Conservation (phyloP, 2,329 filamentous ascomycete genomes). For the Aureobasidium vineae region DNA sequence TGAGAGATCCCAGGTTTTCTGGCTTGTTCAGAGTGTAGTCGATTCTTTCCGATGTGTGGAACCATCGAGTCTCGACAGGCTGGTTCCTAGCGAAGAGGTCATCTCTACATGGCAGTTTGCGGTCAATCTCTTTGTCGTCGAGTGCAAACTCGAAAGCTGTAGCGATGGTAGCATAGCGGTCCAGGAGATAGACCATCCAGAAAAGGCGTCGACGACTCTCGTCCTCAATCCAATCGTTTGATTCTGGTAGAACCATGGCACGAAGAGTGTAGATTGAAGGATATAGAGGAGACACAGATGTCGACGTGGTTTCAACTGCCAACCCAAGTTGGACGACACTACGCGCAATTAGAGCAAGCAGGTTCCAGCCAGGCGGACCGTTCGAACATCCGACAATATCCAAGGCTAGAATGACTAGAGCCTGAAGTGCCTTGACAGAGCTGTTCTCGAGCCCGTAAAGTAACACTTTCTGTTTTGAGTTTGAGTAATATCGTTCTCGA, state of each 20-base stretch:
- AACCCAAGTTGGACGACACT: constrained; percentile 86
- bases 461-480: constrained; percentile 81
- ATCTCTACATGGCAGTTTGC: constrained; percentile 81
- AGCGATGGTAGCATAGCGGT: constrained; percentile 84
- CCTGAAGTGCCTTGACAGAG: constrained; percentile 82
- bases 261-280: constrained; percentile 86
- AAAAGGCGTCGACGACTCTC: constrained; percentile 81
- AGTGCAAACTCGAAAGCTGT: constrained; percentile 91
- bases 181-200: constrained; percentile 91
- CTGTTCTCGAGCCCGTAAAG: constrained; percentile 87
- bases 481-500: constrained; percentile 71
- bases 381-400: constrained; percentile 85
- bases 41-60: constrained; percentile 51
- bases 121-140: constrained; percentile 85
- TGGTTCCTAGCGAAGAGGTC: constrained; percentile 82
- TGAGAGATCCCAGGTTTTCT: constrained; percentile 82
- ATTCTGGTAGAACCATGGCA: constrained; percentile 79
- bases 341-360: constrained; percentile 82
- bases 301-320: constrained; percentile 77
- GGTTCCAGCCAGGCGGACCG: constrained; percentile 87
- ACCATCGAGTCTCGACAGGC: constrained; percentile 81
- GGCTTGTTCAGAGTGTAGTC: constrained; percentile 60
- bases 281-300: constrained; percentile 72
- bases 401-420: constrained; percentile 79
- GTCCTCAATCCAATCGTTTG: constrained; percentile 84